Evolutionary conservation across 2,329 filamentous ascomycete genomes (phyloP), one percentile per base, ranked within the genome.

Genomic region (Didymella segeticola): DNA sequence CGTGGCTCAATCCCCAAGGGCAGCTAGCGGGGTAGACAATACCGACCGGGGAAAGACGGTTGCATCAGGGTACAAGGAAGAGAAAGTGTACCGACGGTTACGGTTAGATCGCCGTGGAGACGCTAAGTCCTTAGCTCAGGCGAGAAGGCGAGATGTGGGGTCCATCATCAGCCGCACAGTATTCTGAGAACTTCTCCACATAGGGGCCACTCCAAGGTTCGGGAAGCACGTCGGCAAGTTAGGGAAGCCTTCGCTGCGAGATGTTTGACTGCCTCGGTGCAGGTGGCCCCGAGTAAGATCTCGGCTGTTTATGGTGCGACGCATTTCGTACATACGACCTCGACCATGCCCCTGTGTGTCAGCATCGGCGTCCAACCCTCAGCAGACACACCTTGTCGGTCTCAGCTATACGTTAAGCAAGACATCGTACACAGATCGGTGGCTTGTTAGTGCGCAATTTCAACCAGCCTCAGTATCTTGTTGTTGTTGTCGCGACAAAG

Each of bases 231-330:
- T 47, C 49, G 49, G 42, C 43, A 53, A 53, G 39, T 36, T 12
- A 15, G 30, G 15, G 9, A 20, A 43, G 36, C 37, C 33, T 41
- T 29, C 22, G 36, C 36, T 47, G 30, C 7, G n/a, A 14, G 7
- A 12, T 14, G 19, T 37, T 53, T n/a, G n/a, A n/a, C n/a, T n/a
- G n/a, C n/a, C n/a, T n/a, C 49, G 49, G 49, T 53, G 23, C 22
- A 53, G 33, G 30, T 47, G 6, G 30, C 6, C 10, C 49, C 49
- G 49, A 41, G n/a, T 34, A 10, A 26, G 14, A 11, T 27, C 11
- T 36, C 33, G 33, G 23, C 23, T 42, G 25, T 39, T 27, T 22
- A n/a, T 45, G 15, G 34, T 52, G 39, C 31, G 23, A 43, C 19
- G 25, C 14, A 29, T 12, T 19, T 43, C 31, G 47, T 37, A 37